These are phyloP conservation scores for Hymenoscyphus salicellus DNA, from an alignment of 2,329 filamentous ascomycete genomes.

Conservation along the genomic window DNA sequence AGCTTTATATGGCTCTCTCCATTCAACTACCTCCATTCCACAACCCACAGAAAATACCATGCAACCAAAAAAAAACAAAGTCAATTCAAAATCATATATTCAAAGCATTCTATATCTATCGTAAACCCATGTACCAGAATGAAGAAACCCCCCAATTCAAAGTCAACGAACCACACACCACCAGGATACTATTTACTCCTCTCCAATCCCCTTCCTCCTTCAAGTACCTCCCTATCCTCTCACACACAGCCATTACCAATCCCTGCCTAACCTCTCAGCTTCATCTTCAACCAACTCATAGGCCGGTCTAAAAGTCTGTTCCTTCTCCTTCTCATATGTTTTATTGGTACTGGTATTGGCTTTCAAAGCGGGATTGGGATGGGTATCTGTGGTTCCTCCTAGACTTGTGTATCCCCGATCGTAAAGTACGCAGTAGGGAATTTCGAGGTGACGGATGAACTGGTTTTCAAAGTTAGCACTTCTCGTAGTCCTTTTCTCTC, in stretches of 20 bases:
- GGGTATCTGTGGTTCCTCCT: slow-evolving; percentile 85
- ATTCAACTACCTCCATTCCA: too few species aligned
- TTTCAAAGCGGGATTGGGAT: slow-evolving; percentile 76
- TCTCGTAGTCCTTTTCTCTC: not conserved
- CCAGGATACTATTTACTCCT: not conserved
- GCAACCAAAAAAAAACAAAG: not conserved
- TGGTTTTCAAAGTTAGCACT: slow-evolving; percentile 36
- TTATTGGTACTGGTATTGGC: slow-evolving; percentile 20
- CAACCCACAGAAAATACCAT: too few species aligned
- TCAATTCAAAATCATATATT: not conserved
- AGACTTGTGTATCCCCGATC: slow-evolving; percentile 87
- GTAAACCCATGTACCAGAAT: not conserved
- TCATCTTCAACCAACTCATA: slow-evolving; percentile 73
- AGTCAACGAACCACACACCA: not conserved
- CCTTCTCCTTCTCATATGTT: slow-evolving; percentile 33
- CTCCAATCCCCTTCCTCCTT: not conserved
- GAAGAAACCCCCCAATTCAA: not conserved
- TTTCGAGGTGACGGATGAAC: slow-evolving; percentile 75
- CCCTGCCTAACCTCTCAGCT: slow-evolving; percentile 74
- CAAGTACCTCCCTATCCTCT: not conserved
- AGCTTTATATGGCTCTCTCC: too few species aligned
- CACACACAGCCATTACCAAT: slow-evolving; percentile 41
- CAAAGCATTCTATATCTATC: slow-evolving; percentile 8
- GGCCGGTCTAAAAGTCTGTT: slow-evolving; percentile 61
- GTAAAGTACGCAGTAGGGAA: slow-evolving; percentile 85